phyloP scores from a whole-genome alignment of 2,329 filamentous ascomycete genomes.

The Hymenoscyphus infarciens region DNA sequence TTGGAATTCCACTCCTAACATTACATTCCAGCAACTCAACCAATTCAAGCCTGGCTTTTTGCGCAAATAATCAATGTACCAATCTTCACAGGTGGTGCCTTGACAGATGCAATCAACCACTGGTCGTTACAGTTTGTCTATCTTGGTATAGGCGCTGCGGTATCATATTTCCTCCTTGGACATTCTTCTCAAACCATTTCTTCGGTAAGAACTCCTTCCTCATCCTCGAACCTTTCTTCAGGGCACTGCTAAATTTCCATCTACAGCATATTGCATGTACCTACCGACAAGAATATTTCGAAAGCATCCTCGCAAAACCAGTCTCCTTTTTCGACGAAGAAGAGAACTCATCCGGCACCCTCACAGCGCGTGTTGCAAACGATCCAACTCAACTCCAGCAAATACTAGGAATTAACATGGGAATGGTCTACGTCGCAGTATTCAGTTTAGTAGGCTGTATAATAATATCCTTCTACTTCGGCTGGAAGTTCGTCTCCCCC shows the following conservation, averaged over 20 bases:
- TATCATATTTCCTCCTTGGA: conserved; percentile 35
- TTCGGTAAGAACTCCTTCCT: conserved; percentile 30
- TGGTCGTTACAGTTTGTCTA: conserved; percentile 50
- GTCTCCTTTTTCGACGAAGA: conserved; percentile 43
- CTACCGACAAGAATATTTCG: conserved; percentile 45
- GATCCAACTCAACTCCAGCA: conserved; percentile 49
- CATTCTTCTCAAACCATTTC: conserved; percentile 40
- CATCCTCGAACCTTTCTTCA: not conserved
- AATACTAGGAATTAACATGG: conserved; percentile 45
- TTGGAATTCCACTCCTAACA: not conserved
- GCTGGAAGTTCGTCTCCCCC: conserved; percentile 56
- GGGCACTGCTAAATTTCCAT: conserved; percentile 26
- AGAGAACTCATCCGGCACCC: conserved; percentile 45
- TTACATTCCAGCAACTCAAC: conserved; percentile 33
- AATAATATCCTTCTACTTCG: conserved; percentile 65
- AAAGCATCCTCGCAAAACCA: conserved; percentile 42
- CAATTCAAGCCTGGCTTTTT: conserved; percentile 37
- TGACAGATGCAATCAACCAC: conserved; percentile 38
- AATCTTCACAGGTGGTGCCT: conserved; percentile 18
- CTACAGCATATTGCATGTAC: conserved; percentile 34
- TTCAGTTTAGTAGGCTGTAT: conserved; percentile 64
- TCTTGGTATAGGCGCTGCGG: conserved; percentile 39
- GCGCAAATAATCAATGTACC: conserved; percentile 35
- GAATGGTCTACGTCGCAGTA: conserved; percentile 57
- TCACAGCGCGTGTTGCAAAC: conserved; percentile 45